Conservation (phyloP, 2,329 filamentous ascomycete species). For the Talaromyces amestolkiae region DNA sequence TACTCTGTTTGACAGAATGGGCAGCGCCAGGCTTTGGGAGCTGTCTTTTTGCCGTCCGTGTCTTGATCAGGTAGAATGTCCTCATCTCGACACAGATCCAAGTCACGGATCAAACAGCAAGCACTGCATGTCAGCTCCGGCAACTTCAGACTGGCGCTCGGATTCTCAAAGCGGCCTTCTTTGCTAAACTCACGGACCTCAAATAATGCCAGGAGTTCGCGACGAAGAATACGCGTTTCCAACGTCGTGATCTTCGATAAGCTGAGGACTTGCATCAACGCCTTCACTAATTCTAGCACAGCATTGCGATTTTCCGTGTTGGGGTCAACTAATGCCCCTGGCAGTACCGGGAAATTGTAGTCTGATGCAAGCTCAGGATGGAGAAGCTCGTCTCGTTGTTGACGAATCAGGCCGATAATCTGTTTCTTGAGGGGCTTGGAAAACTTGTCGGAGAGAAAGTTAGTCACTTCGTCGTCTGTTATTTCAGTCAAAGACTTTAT, state of each 20-base stretch:
- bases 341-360: conserved; percentile 79
- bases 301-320: conserved; percentile 67
- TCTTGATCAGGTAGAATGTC: conserved; percentile 63
- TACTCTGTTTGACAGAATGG: conserved; percentile 71
- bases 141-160: conserved; percentile 70
- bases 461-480: conserved; percentile 57
- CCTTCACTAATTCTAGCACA: conserved; percentile 86
- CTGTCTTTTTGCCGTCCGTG: conserved; percentile 29
- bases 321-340: conserved; percentile 44
- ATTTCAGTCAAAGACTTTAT: conserved; percentile 56
- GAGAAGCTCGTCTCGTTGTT: conserved; percentile 83
- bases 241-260: conserved; percentile 88
- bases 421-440: conserved; percentile 89
- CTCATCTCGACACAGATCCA: conserved; percentile 89
- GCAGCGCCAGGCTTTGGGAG: conserved; percentile 67
- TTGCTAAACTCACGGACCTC: conserved; percentile 91
- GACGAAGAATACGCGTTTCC: conserved; percentile 82
- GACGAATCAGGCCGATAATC: conserved; percentile 74
- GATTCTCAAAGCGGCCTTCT: conserved; percentile 85
- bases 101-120: conserved; percentile 82
- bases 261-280: conserved; percentile 84
- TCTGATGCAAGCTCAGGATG: conserved; percentile 85
- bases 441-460: conserved; percentile 76
- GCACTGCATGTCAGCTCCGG: conserved; percentile 79
- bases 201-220: conserved; percentile 84